Evolutionary conservation across 2,329 filamentous ascomycete genomes (phyloP).

Genomic region (Verticillium isaacii): DNA sequence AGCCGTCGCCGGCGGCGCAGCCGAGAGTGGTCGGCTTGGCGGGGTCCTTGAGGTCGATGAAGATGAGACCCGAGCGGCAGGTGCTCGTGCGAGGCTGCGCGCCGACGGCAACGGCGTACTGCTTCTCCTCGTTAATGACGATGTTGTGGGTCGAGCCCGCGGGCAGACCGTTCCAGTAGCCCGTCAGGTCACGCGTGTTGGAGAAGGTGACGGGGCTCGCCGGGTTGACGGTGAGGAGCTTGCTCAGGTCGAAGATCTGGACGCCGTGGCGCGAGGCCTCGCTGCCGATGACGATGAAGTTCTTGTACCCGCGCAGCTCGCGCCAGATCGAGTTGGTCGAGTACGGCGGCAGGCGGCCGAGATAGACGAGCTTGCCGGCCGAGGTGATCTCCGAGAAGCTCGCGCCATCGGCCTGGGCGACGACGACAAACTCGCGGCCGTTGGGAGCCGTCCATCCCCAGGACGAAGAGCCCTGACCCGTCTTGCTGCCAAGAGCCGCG

Average conservation of each 20-base stretch:
- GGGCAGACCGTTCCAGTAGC: constrained; percentile 24
- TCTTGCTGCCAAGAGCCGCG: constrained; percentile 27
- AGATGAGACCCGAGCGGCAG: constrained; percentile 46
- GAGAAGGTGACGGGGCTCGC: constrained; percentile 28
- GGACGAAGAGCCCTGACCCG: constrained; percentile 21
- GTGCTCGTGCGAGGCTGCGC: constrained; percentile 25
- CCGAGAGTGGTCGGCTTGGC: constrained; percentile 45
- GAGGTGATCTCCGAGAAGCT: constrained; percentile 42
- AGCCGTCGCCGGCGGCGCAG: constrained; percentile 42
- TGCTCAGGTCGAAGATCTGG: constrained; percentile 60
- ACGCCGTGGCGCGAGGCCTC: constrained; percentile 47
- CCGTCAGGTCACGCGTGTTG: constrained; percentile 28
- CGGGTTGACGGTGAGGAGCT: constrained; percentile 38
- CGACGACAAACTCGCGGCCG: constrained; percentile 43
- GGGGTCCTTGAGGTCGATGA: constrained; percentile 49
- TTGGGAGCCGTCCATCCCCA: constrained; percentile 6
- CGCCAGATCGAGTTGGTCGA: constrained; percentile 28
- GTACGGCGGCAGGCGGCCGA: constrained; percentile 40
- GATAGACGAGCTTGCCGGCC: constrained; percentile 38
- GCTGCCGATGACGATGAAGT: constrained; percentile 30
- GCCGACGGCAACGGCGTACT: constrained; percentile 38
- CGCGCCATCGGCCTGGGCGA: constrained; percentile 43
- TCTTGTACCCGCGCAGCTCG: constrained; percentile 32
- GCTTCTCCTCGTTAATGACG: constrained; percentile 41
- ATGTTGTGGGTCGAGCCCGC: constrained; percentile 46